Conservation (phyloP, 148 eudicot species). For the Euryodendron excelsum region DNA sequence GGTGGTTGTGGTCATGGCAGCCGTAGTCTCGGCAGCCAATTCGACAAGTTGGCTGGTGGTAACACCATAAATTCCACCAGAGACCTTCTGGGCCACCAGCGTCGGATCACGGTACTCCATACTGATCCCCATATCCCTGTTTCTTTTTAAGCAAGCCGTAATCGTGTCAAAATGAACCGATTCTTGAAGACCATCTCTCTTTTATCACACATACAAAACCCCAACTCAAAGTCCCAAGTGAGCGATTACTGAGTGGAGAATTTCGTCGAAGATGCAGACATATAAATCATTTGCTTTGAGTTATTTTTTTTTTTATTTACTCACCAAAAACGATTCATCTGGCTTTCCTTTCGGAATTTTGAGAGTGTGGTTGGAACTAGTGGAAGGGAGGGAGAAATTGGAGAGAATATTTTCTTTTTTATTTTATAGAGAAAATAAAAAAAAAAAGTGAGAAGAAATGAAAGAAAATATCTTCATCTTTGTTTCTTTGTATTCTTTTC, state of each 20-base stretch:
- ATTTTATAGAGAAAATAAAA: too few relatives aligned
- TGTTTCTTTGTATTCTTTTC: too few relatives aligned
- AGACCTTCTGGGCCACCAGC: conserved; percentile 21
- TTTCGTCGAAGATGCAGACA: conserved; percentile 18
- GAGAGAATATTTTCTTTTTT: too few relatives aligned
- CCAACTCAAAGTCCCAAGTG: too few relatives aligned
- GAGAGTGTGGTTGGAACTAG: too few relatives aligned
- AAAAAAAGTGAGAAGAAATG: too few relatives aligned
- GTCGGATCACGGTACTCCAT: conserved; percentile 14
- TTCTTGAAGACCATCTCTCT: conserved; percentile 21
- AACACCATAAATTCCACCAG: conserved; percentile 14
- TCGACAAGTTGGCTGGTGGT: conserved; percentile 17
- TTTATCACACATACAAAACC: conserved; percentile 10
- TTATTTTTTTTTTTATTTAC: too few relatives aligned
- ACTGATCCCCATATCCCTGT: conserved; percentile 19
- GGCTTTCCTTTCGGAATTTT: too few relatives aligned
- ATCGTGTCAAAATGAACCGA: conserved; percentile 10
- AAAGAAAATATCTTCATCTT: too few relatives aligned
- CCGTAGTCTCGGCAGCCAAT: conserved; percentile 11
- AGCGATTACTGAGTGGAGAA: background rate
- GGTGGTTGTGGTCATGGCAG: conserved; percentile 18
- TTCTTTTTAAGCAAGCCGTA: conserved; percentile 18
- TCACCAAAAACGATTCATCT: too few relatives aligned
- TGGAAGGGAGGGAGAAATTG: too few relatives aligned
- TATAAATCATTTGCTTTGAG: too few relatives aligned